These are phyloP conservation scores for Rhodotorula taiwanensis DNA, from an alignment of 768 basidiomycete species.

Conservation along the genomic window DNA sequence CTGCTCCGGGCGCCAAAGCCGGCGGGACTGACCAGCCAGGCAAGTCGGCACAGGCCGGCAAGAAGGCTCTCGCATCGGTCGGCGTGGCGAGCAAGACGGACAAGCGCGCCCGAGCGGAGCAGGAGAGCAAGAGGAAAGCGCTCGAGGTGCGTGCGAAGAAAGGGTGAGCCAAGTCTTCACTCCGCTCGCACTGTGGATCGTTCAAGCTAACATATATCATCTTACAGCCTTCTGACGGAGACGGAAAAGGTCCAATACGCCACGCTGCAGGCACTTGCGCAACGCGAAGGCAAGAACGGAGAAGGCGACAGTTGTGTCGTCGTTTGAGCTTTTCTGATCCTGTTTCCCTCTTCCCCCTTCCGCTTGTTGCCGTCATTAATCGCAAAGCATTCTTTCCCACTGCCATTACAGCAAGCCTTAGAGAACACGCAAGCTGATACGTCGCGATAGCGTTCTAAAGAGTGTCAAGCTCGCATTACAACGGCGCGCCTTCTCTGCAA, in stretches of 20 bases:
- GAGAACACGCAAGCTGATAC: too few relatives aligned
- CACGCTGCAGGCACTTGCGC: constrained; percentile 29
- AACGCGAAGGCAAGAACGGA: neutral
- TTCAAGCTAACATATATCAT: too few relatives aligned
- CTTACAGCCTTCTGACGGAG: constrained; percentile 32
- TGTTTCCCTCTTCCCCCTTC: neutral
- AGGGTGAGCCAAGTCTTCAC: constrained; percentile 16
- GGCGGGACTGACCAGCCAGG: neutral
- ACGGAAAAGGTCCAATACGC: constrained; percentile 37
- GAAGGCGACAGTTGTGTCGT: neutral
- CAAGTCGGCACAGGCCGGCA: neutral
- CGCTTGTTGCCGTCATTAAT: neutral
- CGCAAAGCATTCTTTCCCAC: too few relatives aligned
- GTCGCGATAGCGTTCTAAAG: too few relatives aligned
- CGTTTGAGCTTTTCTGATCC: neutral
- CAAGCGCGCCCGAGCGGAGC: constrained; percentile 31
- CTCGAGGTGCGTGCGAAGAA: constrained; percentile 37
- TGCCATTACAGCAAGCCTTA: too few relatives aligned
- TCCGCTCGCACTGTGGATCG: too few relatives aligned
- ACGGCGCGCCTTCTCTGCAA: too few relatives aligned
- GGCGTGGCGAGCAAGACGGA: constrained; percentile 2
- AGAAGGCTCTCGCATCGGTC: constrained; percentile 2
- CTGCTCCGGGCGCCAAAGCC: neutral
- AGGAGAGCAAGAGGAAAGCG: constrained; percentile 23
- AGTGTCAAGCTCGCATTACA: too few relatives aligned